Conservation (phyloP, 2,329 filamentous ascomycete species). For the Teratosphaeria gauchensis region DNA sequence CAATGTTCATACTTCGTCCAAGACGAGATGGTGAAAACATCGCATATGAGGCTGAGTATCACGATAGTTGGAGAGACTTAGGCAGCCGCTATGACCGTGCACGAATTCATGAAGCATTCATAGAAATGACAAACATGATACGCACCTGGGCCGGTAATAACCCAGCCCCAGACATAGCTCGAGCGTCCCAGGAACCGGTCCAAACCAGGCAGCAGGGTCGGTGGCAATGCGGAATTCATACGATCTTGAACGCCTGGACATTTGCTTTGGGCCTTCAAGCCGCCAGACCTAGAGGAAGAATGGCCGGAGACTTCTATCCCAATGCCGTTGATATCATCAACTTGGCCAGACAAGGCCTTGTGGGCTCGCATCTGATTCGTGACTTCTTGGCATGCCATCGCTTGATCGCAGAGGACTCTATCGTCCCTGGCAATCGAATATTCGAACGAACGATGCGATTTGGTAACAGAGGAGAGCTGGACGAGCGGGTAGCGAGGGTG, state of each 20-base stretch:
- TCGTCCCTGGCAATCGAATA: neutral
- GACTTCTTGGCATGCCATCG: neutral
- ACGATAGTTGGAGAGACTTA: neutral
- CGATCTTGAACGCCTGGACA: neutral
- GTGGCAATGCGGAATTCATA: neutral
- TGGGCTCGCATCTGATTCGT: neutral
- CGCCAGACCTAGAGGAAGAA: neutral
- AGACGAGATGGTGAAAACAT: neutral
- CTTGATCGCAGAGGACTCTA: neutral
- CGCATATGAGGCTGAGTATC: neutral
- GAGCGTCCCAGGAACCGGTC: neutral
- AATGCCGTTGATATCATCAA: neutral
- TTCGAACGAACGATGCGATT: neutral
- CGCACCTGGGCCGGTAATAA: neutral
- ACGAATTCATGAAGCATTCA: neutral
- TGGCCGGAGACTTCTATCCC: neutral
- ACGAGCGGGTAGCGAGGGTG: neutral
- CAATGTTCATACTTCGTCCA: neutral
- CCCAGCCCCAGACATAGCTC: neutral
- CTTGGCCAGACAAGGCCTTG: neutral
- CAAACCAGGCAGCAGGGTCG: neutral
- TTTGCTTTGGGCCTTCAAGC: neutral
- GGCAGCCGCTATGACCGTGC: neutral
- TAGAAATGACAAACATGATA: neutral
- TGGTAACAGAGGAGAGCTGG: neutral